Evolutionary conservation across 306 rosid genomes (phyloP), one percentile per base, ranked within the genome.

Genomic region (Prunus mume): DNA sequence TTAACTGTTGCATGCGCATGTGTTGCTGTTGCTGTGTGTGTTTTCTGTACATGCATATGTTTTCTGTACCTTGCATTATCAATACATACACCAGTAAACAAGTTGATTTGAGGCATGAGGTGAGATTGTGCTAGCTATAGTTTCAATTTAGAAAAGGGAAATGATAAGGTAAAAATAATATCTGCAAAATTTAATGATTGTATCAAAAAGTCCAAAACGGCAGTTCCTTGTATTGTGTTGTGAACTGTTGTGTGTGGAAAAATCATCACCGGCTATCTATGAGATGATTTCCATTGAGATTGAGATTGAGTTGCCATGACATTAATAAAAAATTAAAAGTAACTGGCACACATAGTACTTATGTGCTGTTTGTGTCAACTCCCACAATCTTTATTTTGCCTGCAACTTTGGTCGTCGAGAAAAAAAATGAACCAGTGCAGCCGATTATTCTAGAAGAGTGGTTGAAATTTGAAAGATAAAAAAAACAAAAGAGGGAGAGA

Each of bases 1-100:
- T 80, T 75, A 73, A 68, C 65, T 80, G 80, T 64, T 49, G 73
- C 83, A 87, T 75, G 55, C 43, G 9, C 43, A 54, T 56, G 12
- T 56, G 9, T 22, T 52, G 9, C 9, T 19, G 51, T 32, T 34
- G 43, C 43, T 14, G 43, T 51, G 57, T 18, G n/a, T 51, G 67
- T 75, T 51, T n/a, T 18, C 17, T 58, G 64, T 22, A 27, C 5
- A 12, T 61, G 27, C 14, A 24, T 28, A 17, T 62, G 30, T 13
- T 28, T 28, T 30, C 51, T 47, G 51, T 12, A 47, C 12, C 51
- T 34, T 25, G 11, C 9, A 56, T 38, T 56, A 56, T 18, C n/a
- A 14, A 52, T 52, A 52, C 24, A 20, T 56, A 20, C 15, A 56
- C 43, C 2, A 38, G 43, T 38, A 38, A 38, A 38, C 43, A 38